A percentile compares a stretch with the other conserved stretches of the same genome.
phyloP scores from a whole-genome alignment of 495 filamentous ascomycete species.

The Penicillium tannophilum region DNA sequence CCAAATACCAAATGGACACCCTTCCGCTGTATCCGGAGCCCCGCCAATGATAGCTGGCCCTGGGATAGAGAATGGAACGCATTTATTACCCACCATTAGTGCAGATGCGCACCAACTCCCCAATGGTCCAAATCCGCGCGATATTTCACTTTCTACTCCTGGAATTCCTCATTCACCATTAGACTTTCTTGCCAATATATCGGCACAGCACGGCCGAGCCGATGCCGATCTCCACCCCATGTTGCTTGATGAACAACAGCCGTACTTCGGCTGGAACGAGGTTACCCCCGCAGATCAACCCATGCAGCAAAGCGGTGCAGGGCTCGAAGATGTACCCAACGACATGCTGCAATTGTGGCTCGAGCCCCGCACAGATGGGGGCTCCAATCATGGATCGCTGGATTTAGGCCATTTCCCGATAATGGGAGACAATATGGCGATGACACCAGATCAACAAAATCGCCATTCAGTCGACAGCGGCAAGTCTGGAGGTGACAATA shows the following conservation, averaged over 20 bases:
- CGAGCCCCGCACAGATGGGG: conserved; percentile 40
- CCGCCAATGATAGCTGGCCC: conserved; percentile 17
- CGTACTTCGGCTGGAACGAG: conserved; percentile 42
- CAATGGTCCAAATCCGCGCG: conserved; percentile 23
- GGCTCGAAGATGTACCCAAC: conserved; percentile 33
- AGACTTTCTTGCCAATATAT: conserved; percentile 45
- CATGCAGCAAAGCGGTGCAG: conserved; percentile 25
- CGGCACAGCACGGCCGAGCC: conserved; percentile 39
- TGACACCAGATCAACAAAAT: conserved; percentile 27
- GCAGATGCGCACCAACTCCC: conserved; percentile 20
- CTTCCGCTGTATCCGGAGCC: conserved; percentile 18
- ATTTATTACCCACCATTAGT: conserved; percentile 22
- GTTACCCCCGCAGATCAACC: conserved; percentile 27
- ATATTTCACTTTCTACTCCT: conserved; percentile 27
- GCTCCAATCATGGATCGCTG: conserved; percentile 39
- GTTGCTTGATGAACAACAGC: conserved; percentile 39
- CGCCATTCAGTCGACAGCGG: conserved; percentile 33
- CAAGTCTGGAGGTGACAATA: conserved; percentile 38
- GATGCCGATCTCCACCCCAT: conserved; percentile 37
- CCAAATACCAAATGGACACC: conserved; percentile 26
- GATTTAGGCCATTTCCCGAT: conserved; percentile 37
- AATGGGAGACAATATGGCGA: conserved; percentile 28
- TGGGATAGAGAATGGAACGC: conserved; percentile 21
- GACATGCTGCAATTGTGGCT: conserved; percentile 46
- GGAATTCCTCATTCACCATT: conserved; percentile 35